Evolutionary conservation across 2,329 filamentous ascomycete species (phyloP).

Genomic region (Capronia coronata): DNA sequence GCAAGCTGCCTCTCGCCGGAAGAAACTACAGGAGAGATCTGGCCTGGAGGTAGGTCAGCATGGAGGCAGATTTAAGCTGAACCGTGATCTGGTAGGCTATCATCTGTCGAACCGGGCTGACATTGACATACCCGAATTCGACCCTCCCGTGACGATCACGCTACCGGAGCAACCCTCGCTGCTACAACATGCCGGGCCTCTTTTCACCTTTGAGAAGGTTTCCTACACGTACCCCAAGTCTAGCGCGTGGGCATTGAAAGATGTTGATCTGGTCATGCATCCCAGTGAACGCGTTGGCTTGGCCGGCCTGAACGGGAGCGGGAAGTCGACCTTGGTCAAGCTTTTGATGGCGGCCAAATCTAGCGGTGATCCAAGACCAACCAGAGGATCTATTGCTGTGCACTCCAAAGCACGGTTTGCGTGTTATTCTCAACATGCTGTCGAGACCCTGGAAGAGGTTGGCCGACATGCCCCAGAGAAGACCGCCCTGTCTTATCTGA

Average conservation of each 20-base stretch:
- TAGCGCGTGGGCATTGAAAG: constrained; percentile 49
- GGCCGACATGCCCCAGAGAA: constrained; percentile 48
- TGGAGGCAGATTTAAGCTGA: constrained; percentile 73
- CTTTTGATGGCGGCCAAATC: constrained; percentile 57
- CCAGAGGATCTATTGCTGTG: constrained; percentile 54
- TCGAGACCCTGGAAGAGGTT: constrained; percentile 58
- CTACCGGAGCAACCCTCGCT: constrained; percentile 40
- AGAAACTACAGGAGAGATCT: constrained; percentile 75
- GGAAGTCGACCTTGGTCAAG: constrained; percentile 72
- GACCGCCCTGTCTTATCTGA: constrained; percentile 61
- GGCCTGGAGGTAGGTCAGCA: constrained; percentile 66
- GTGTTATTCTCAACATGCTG: constrained; percentile 74
- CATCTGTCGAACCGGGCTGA: constrained; percentile 55
- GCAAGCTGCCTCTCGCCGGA: constrained; percentile 77
- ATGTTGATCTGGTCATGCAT: constrained; percentile 62
- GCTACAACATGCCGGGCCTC: constrained; percentile 65
- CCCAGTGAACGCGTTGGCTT: constrained; percentile 69
- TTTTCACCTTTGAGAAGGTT: constrained; percentile 65
- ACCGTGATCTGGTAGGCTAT: constrained; percentile 62
- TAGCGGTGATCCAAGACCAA: constrained; percentile 37
- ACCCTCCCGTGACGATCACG: constrained; percentile 32
- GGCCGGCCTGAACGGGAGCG: constrained; percentile 71
- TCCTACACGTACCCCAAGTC: constrained; percentile 56
- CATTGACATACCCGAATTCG: constrained; percentile 62
- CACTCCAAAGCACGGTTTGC: constrained; percentile 66